phyloP scores from a whole-genome alignment of 306 rosid genomes.

The Inga laurina region DNA sequence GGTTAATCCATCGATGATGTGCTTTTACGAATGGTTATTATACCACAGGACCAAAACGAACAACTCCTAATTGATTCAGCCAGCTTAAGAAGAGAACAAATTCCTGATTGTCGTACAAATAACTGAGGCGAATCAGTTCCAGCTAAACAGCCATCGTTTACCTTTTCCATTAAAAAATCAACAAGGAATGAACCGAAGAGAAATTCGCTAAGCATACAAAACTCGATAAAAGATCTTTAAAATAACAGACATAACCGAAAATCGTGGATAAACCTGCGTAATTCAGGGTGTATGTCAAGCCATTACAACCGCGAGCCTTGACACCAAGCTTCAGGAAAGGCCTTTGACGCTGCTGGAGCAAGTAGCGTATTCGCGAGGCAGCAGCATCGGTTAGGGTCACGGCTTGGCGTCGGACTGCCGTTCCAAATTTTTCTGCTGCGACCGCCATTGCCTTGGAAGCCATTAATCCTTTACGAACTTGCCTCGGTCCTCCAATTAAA shows the following conservation, averaged over 20 bases:
- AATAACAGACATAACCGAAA: neutral
- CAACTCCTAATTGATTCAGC: neutral
- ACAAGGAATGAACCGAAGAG: neutral
- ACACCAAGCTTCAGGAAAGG: conserved; percentile 80
- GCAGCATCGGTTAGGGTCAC: conserved; percentile 72
- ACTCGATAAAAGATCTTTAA: neutral
- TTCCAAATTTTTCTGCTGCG: conserved; percentile 45
- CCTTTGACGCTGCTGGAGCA: conserved; percentile 78
- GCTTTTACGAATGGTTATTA: neutral
- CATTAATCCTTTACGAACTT: conserved; percentile 26
- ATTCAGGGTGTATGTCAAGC: conserved; percentile 84
- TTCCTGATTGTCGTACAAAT: neutral
- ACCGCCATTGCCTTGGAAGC: conserved; percentile 54
- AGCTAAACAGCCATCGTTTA: neutral
- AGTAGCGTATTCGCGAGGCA: conserved; percentile 62
- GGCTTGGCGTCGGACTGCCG: conserved; percentile 71
- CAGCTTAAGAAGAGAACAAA: neutral
- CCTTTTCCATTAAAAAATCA: neutral
- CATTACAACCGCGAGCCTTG: conserved; percentile 96
- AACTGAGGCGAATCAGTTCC: neutral
- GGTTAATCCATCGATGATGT: neutral
- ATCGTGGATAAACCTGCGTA: conserved; percentile 60
- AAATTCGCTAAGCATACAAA: neutral
- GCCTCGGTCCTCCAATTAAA: neutral
- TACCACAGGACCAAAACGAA: neutral